Percentiles rank a stretch among this genome's conserved stretches.
These are phyloP conservation scores for Apiospora malaysiana DNA, from an alignment of 2,329 filamentous ascomycete genomes.

Conservation along the genomic window DNA sequence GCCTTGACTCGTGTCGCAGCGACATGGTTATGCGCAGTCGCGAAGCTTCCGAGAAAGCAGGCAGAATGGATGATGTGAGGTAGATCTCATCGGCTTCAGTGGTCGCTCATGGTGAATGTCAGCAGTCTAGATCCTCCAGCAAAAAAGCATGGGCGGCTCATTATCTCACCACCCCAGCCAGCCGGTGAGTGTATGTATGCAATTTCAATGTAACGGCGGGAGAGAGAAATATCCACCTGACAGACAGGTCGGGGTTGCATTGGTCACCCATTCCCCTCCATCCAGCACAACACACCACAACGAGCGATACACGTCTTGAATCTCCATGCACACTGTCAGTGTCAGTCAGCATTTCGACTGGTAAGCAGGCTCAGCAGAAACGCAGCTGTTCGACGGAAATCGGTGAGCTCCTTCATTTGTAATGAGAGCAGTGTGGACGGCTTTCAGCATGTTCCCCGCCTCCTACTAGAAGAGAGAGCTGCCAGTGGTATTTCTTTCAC, in stretches of 20 bases:
- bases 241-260: slow-evolving; percentile 7
- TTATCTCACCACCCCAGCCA: neutral
- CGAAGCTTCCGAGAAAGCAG: neutral
- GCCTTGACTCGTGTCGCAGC: neutral
- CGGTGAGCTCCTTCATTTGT: neutral
- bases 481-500: neutral
- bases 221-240: slow-evolving; percentile 1
- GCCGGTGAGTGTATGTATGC: slow-evolving; percentile 2
- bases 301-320: slow-evolving; percentile 10
- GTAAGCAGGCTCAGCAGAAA: neutral
- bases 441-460: neutral
- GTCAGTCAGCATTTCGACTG: neutral
- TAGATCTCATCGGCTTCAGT: neutral
- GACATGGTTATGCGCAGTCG: neutral
- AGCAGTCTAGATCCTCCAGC: neutral
- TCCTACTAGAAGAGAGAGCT: neutral
- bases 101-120: neutral
- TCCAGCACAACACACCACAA: slow-evolving; percentile 13
- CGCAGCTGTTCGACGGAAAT: neutral
- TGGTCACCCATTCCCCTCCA: slow-evolving; percentile 6
- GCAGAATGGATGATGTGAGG: neutral
- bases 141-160: neutral
- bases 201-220: slow-evolving; percentile 7
- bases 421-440: neutral
- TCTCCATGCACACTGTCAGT: neutral